Conservation (phyloP, 2,329 filamentous ascomycete genomes). For the Colletotrichum zoysiae region DNA sequence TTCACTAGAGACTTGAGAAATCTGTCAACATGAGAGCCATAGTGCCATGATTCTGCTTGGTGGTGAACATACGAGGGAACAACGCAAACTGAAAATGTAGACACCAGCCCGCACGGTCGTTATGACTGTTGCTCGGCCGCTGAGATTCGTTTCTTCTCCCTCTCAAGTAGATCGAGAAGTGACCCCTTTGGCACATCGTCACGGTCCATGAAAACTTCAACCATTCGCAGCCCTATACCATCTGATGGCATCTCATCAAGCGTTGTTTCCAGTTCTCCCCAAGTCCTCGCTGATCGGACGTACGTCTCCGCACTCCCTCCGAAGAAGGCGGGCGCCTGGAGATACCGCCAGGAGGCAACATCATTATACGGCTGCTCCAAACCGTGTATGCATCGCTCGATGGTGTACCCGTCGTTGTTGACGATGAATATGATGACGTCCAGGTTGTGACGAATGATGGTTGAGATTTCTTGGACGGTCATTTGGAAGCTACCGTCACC, state of each 20-base stretch:
- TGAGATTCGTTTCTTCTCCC: neutral
- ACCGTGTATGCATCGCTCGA: constrained; percentile 70
- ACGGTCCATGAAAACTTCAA: constrained; percentile 49
- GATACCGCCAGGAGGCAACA: constrained; percentile 64
- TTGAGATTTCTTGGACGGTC: constrained; percentile 75
- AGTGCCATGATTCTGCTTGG: neutral
- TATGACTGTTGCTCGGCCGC: neutral
- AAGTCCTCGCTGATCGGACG: constrained; percentile 54
- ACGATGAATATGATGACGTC: constrained; percentile 64
- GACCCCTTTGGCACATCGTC: constrained; percentile 22
- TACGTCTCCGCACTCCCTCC: constrained; percentile 53
- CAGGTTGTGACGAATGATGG: constrained; percentile 68
- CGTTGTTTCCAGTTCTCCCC: constrained; percentile 59
- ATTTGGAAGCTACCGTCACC: constrained; percentile 76
- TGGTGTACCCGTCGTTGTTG: constrained; percentile 71
- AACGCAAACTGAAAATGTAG: neutral
- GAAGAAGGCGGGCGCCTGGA: constrained; percentile 62
- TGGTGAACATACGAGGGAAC: neutral
- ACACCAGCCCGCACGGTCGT: neutral
- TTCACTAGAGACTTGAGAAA: neutral
- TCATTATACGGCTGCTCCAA: constrained; percentile 67
- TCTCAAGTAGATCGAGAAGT: neutral
- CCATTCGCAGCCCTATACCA: constrained; percentile 48
- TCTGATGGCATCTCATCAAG: constrained; percentile 42
- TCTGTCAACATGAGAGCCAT: neutral